Evolutionary conservation across 2,329 filamentous ascomycete species (phyloP).

Genomic region (Penicillium sclerotigenum): DNA sequence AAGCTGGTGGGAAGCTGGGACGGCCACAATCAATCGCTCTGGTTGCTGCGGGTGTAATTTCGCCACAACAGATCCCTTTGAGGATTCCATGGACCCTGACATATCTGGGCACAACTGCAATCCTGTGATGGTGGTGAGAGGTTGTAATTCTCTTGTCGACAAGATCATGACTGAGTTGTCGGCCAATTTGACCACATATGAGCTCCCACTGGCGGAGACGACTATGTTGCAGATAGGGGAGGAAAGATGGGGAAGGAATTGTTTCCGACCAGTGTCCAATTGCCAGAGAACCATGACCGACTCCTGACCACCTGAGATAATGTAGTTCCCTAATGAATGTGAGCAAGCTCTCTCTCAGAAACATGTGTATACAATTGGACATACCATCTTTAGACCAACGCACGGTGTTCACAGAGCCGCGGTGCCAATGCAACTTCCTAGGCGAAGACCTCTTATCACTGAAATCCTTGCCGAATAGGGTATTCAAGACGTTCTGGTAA

Average conservation of each 20-base stretch:
- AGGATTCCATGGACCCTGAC: conserved; percentile 50
- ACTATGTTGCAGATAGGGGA: conserved; percentile 80
- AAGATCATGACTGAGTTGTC: conserved; percentile 91
- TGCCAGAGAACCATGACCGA: conserved; percentile 91
- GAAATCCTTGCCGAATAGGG: conserved; percentile 16
- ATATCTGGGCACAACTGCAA: conserved; percentile 60
- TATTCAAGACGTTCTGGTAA: conserved; percentile 69
- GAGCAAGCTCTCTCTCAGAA: conserved; percentile 5
- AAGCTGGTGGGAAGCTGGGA: conserved; percentile 53
- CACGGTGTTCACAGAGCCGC: conserved; percentile 73
- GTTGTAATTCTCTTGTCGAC: conserved; percentile 83
- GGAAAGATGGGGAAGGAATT: conserved; percentile 85
- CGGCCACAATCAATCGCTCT: conserved; percentile 65
- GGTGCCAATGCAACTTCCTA: conserved; percentile 85
- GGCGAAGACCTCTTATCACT: conserved; percentile 46
- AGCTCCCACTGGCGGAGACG: conserved; percentile 73
- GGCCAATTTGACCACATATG: conserved; percentile 79
- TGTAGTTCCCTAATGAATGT: conserved; percentile 69
- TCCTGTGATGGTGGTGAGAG: conserved; percentile 78
- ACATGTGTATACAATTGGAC: not conserved
- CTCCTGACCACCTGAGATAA: conserved; percentile 89
- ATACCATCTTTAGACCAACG: conserved; percentile 92
- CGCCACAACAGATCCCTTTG: conserved; percentile 43
- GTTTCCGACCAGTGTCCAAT: conserved; percentile 76
- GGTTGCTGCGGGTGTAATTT: conserved; percentile 62